Conservation (phyloP, 116 monocot genomes). For the Cymodocea nodosa region DNA sequence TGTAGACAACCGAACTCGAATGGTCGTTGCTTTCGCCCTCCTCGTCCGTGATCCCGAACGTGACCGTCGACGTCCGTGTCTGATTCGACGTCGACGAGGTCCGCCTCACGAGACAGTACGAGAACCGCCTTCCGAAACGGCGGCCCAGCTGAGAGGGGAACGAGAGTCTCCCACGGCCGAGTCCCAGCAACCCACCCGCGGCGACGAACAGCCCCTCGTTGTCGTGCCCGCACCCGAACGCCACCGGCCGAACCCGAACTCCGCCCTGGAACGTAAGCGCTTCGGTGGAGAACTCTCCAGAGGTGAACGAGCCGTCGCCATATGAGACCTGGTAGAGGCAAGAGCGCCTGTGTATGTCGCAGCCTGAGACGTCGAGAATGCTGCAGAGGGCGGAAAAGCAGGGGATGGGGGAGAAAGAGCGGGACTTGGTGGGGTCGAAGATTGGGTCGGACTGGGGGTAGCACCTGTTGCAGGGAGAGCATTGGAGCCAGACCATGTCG, state of each 20-base stretch:
- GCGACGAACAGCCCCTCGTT: constrained; percentile 82
- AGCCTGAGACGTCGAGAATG: constrained; percentile 50
- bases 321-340: constrained; percentile 86
- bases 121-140: constrained; percentile 41
- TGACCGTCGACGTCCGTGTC: constrained; percentile 24
- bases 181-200: constrained; percentile 70
- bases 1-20: constrained; percentile 20
- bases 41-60: constrained; percentile 39
- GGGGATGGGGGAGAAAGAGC: constrained; percentile 43
- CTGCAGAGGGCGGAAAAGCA: constrained; percentile 54
- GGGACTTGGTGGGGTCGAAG: constrained; percentile 53
- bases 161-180: constrained; percentile 61
- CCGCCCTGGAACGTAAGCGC: constrained; percentile 65
- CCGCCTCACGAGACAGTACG: constrained; percentile 78
- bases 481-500: constrained; percentile 79
- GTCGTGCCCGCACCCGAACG: constrained; percentile 80
- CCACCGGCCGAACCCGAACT: constrained; percentile 28
- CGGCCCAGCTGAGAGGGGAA: constrained; percentile 51
- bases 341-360: constrained; percentile 28
- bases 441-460: constrained; percentile 59
- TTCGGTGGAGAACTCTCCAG: constrained; percentile 62
- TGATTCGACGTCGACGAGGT: constrained; percentile 18
- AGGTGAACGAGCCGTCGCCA: constrained; percentile 75
- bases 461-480: constrained; percentile 71
- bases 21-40: constrained; percentile 3